Evolutionary conservation across 1,139 yeast species (phyloP).

Genomic region (Zygosaccharomyces pseudobailii): DNA sequence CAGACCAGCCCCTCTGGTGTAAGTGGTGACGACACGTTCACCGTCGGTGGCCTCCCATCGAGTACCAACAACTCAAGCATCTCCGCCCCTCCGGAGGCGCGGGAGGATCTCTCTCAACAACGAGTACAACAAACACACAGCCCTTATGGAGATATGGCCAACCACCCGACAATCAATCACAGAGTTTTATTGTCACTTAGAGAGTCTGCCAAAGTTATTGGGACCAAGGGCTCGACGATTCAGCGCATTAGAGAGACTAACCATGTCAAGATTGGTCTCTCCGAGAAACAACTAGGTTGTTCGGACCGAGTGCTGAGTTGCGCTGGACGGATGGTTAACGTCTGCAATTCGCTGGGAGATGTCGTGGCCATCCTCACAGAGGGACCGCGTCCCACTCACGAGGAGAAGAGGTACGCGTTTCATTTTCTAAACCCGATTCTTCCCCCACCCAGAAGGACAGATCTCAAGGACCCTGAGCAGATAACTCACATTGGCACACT

Average conservation of each 20-base stretch:
- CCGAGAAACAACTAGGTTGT: constrained; percentile 75
- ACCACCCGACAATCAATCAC: constrained; percentile 21
- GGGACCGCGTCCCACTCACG: constrained; percentile 2
- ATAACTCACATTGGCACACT: constrained; percentile 36
- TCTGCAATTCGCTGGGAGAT: constrained; percentile 66
- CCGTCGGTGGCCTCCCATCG: not conserved
- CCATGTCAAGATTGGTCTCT: constrained; percentile 83
- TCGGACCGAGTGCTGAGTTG: constrained; percentile 82
- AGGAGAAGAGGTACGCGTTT: constrained; percentile 24
- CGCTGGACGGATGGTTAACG: constrained; percentile 70
- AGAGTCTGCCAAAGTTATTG: constrained; percentile 90
- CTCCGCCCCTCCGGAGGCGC: not conserved
- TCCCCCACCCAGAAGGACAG: constrained; percentile 29
- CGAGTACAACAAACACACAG: constrained; percentile 7
- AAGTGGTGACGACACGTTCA: not conserved
- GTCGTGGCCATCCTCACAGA: constrained; percentile 58
- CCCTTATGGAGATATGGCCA: not conserved
- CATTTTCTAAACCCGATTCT: constrained; percentile 32
- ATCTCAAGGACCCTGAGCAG: constrained; percentile 22
- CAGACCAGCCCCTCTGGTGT: not conserved
- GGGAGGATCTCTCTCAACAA: constrained; percentile 1
- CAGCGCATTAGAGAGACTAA: constrained; percentile 74
- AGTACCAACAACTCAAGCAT: not conserved
- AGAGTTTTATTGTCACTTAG: constrained; percentile 76
- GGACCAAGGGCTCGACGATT: constrained; percentile 79